Evolutionary conservation across 805 yeast genomes (phyloP), one percentile per base, ranked within the genome.

Genomic region (Cephaloascus fragrans): DNA sequence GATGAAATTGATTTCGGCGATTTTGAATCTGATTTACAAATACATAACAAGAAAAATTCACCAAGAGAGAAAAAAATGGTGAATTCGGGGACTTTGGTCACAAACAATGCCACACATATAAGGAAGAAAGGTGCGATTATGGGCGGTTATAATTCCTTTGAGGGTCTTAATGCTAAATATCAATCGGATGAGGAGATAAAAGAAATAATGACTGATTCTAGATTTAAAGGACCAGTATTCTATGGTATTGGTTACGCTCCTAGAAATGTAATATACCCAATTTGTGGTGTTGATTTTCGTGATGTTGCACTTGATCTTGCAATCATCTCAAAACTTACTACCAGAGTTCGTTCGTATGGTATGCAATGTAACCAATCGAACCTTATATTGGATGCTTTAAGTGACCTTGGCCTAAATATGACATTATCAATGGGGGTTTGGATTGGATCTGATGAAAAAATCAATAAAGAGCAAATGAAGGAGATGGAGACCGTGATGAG

Each of bases 191-290:
- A 41, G 2, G 70, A 67, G 39, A 48, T 73, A 1, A 41, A 50
- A 18, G 39, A 47, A 0, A 44, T 71, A n/a, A 61, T 72, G 71
- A 51, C 49, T 9, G 51, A 62, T 18, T 44, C 51, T 14, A 36
- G 47, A 14, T 48, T 66, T 26, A 58, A 62, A 35, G 59, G 42
- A 19, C 39, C 46, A 17, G 36, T 64, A 2, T 75, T 80, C 43
- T 64, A 71, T 46, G 86, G 87, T 0, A 43, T 81, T 15, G 72
- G 74, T 17, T 81, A 81, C 52, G 68, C 83, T 3, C 87, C 87
- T 0, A 53, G 56, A 41, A 60, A 66, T 36, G 75, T 73, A 1
- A 64, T 64, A 16, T 54, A 61, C 36, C 83, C 84, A 0, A 37
- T 45, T 15, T 81, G 86, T 61, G 80, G 77, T 1, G 62, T 59